Evolutionary conservation across 2,329 filamentous ascomycete genomes (phyloP).

Genomic region (Aspergillus aculeatinus): DNA sequence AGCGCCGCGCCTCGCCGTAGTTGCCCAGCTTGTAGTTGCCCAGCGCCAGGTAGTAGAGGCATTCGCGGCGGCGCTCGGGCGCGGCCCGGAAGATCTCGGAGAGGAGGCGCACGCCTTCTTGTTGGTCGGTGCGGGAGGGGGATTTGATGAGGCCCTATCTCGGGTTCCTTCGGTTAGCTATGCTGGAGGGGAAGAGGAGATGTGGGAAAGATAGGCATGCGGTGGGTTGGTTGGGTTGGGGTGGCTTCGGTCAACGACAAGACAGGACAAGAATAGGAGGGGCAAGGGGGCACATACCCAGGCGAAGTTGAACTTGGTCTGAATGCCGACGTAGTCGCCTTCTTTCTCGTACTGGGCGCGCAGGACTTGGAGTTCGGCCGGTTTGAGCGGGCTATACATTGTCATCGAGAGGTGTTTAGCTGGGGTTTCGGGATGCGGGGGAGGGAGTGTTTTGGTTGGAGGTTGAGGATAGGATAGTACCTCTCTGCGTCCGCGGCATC

Average conservation of each 20-base stretch:
- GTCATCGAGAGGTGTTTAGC: neutral
- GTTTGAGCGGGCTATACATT: constrained; percentile 71
- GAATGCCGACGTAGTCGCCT: constrained; percentile 91
- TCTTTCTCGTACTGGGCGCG: constrained; percentile 96
- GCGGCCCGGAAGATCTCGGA: constrained; percentile 95
- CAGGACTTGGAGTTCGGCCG: constrained; percentile 87
- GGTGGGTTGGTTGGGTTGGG: neutral
- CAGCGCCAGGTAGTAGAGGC: constrained; percentile 94
- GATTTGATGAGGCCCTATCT: constrained; percentile 99
- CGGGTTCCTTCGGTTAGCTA: no score
- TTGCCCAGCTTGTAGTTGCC: constrained; percentile 98
- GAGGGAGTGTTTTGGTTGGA: neutral
- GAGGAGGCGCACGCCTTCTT: constrained; percentile 88
- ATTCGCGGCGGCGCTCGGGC: constrained; percentile 91
- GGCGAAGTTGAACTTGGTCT: constrained; percentile 99
- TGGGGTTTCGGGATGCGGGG: neutral
- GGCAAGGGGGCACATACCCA: constrained; percentile 64
- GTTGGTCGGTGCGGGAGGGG: constrained; percentile 76
- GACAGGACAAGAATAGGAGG: no score
- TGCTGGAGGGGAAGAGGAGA: no score
- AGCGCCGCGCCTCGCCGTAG: constrained; percentile 89
- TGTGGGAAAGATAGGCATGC: neutral
- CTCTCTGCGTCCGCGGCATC: constrained; percentile 98
- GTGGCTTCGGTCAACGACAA: neutral
- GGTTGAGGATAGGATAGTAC: constrained; percentile 44